Evolutionary conservation across 2,329 filamentous ascomycete genomes (phyloP).

Genomic region (Gyromitra esculenta): DNA sequence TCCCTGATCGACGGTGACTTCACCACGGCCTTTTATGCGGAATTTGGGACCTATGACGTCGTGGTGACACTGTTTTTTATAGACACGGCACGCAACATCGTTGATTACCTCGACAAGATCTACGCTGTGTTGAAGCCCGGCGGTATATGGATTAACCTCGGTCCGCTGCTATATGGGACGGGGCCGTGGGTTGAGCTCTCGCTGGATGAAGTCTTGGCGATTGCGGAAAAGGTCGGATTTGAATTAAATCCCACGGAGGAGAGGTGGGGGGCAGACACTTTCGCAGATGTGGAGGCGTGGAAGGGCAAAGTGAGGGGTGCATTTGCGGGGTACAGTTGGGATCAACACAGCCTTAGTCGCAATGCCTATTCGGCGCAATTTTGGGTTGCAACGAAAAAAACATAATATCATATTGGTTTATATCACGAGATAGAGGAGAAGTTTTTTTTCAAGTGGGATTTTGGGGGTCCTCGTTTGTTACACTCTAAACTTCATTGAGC

Average conservation of each 20-base stretch:
- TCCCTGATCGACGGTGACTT: slow-evolving; percentile 69
- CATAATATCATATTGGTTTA: slow-evolving; percentile 40
- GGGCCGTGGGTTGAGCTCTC: slow-evolving; percentile 67
- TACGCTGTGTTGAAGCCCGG: slow-evolving; percentile 63
- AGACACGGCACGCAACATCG: slow-evolving; percentile 69
- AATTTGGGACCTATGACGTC: slow-evolving; percentile 62
- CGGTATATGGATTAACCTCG: slow-evolving; percentile 68
- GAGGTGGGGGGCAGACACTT: slow-evolving; percentile 62
- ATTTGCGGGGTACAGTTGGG: slow-evolving; percentile 67
- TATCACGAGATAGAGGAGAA: slow-evolving; percentile 21
- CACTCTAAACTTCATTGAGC: background rate
- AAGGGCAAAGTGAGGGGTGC: slow-evolving; percentile 62
- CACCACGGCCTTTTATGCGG: slow-evolving; percentile 60
- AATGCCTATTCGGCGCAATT: slow-evolving; percentile 68
- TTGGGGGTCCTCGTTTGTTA: slow-evolving; percentile 15
- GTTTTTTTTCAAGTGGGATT: background rate
- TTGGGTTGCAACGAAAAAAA: slow-evolving; percentile 64
- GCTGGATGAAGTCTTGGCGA: slow-evolving; percentile 65
- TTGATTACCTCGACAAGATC: slow-evolving; percentile 68
- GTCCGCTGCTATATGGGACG: slow-evolving; percentile 68
- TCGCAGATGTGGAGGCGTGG: slow-evolving; percentile 58
- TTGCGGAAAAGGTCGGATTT: slow-evolving; percentile 66
- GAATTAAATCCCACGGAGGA: slow-evolving; percentile 62
- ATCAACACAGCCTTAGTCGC: slow-evolving; percentile 64
- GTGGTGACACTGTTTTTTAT: slow-evolving; percentile 70